Percentiles rank a stretch among this genome's conserved stretches.
Evolutionary conservation across 2,329 filamentous ascomycete genomes (phyloP).

Genomic region (Penicillium hesseltinei): DNA sequence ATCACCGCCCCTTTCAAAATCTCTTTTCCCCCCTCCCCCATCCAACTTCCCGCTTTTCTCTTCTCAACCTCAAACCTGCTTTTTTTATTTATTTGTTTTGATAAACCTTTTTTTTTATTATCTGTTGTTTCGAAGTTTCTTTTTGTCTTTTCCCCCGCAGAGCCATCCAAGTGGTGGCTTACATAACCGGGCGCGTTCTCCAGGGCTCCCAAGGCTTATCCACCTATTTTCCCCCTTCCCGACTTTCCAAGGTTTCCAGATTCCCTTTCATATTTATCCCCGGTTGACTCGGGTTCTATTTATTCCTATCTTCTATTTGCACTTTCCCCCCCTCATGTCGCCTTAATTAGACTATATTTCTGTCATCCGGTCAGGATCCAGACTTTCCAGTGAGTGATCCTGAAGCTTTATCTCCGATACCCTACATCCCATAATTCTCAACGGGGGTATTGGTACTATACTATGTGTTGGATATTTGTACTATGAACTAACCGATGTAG

Average conservation of each 20-base stretch:
- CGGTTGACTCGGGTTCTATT: constrained; percentile 15
- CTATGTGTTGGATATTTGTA: not conserved
- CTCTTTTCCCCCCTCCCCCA: not conserved
- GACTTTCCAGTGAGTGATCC: constrained; percentile 28
- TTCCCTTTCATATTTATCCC: constrained; percentile 12
- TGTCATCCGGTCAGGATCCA: constrained; percentile 30
- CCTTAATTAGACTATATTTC: constrained; percentile 24
- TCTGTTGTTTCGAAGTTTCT: not conserved
- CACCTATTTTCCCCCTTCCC: constrained; percentile 13
- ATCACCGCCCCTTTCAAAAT: constrained; percentile 24
- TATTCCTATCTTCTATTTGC: not conserved
- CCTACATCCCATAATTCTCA: not conserved
- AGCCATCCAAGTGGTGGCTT: constrained; percentile 1
- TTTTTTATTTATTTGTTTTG: not conserved
- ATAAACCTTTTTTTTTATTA: not conserved
- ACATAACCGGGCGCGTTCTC: constrained; percentile 12
- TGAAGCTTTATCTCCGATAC: not conserved
- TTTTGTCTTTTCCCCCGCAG: not conserved
- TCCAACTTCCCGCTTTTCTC: not conserved
- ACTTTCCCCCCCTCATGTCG: constrained; percentile 27
- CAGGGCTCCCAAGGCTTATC: not conserved
- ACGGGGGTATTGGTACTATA: not conserved
- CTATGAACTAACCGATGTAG: constrained; percentile 23
- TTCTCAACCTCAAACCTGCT: not conserved
- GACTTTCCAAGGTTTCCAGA: constrained; percentile 2